These are phyloP conservation scores for Crithidia expoeki DNA, from an alignment of 208 protist species.

Conservation along the genomic window DNA sequence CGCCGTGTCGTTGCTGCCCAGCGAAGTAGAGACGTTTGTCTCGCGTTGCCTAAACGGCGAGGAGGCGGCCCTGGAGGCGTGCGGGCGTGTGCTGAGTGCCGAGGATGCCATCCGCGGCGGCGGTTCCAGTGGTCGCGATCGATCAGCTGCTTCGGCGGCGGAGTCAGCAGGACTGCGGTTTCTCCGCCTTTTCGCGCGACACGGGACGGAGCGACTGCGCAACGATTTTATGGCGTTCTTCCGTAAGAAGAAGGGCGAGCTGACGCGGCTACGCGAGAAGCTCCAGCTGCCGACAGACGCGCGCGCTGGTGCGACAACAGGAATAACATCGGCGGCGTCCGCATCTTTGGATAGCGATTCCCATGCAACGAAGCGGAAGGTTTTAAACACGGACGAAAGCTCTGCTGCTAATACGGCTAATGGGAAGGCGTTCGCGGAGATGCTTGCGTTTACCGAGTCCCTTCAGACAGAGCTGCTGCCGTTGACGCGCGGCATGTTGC, in stretches of 20 bases:
- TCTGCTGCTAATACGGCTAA: background rate
- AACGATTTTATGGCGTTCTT: constrained; percentile 83
- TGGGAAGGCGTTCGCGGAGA: background rate
- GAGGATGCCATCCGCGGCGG: constrained; percentile 18
- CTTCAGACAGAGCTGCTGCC: constrained; percentile 73
- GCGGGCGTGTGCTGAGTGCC: constrained; percentile 26
- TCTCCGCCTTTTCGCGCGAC: constrained; percentile 25
- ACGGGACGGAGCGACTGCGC: constrained; percentile 72
- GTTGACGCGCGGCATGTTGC: constrained; percentile 74
- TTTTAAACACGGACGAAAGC: background rate
- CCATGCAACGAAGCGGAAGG: background rate
- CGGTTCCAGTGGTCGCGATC: background rate
- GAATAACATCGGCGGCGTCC: background rate
- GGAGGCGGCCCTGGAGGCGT: constrained; percentile 24
- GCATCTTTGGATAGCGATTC: background rate
- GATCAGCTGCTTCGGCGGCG: constrained; percentile 1
- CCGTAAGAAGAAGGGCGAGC: constrained; percentile 57
- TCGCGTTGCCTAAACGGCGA: constrained; percentile 43
- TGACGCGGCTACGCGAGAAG: constrained; percentile 51
- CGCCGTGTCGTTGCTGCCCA: constrained; percentile 58
- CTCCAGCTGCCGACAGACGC: constrained; percentile 49
- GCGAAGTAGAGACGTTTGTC: constrained; percentile 57
- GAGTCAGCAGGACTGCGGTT: constrained; percentile 9
- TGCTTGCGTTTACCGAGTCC: constrained; percentile 39
- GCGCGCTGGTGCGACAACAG: background rate